Percentiles rank a stretch among this genome's conserved stretches.
Conservation (phyloP, 495 filamentous ascomycete species). For the Cercophora newfieldiana region DNA sequence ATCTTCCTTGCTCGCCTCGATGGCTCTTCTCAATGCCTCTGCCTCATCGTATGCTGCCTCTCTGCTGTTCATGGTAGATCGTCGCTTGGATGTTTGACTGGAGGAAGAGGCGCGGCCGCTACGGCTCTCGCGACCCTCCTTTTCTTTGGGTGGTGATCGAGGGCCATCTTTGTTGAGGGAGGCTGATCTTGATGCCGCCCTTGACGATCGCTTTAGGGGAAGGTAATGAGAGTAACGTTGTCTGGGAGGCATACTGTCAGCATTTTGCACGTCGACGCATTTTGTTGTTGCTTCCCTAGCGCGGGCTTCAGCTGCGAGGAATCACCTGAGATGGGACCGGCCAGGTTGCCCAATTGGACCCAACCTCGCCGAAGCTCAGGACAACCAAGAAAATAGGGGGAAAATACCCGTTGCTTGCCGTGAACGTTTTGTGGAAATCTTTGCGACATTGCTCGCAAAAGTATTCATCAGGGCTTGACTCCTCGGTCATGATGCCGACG, state of each 20-base stretch:
- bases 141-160: constrained; percentile 51
- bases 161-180: constrained; percentile 59
- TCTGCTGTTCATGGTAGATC: constrained; percentile 97
- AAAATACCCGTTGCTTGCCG: constrained; percentile 78
- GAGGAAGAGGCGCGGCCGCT: constrained; percentile 47
- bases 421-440: constrained; percentile 82
- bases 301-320: constrained; percentile 10
- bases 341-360: constrained; percentile 30
- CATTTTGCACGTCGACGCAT: constrained; percentile 3
- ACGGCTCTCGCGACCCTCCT: constrained; percentile 46
- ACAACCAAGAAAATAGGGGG: constrained; percentile 8
- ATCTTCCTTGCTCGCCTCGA: constrained; percentile 93
- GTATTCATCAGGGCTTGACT: constrained; percentile 91
- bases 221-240: constrained; percentile 59
- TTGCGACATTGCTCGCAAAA: constrained; percentile 93
- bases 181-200: constrained; percentile 52
- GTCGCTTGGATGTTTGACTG: constrained; percentile 66
- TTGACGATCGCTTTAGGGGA: constrained; percentile 49
- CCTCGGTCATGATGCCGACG: constrained; percentile 94
- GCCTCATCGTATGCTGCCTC: constrained; percentile 95
- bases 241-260: constrained; percentile 43
- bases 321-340: constrained; percentile 27
- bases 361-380: constrained; percentile 15
- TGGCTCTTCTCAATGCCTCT: constrained; percentile 80
- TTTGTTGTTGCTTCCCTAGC: not conserved